phyloP scores from a whole-genome alignment of 805 yeast species.

The Lachancea kluyveri region DNA sequence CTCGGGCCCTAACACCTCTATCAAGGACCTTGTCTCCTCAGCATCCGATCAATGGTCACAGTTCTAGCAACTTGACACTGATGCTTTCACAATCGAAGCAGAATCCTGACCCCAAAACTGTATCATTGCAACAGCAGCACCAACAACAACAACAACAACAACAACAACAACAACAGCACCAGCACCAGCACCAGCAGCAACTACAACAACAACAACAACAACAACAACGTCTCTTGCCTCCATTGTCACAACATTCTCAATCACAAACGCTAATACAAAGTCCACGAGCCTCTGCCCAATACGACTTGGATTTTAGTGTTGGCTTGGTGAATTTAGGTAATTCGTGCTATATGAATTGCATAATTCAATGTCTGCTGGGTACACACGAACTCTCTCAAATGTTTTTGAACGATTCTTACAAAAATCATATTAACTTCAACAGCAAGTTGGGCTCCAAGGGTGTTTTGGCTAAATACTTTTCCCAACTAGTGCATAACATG shows the following conservation, averaged over 20 bases:
- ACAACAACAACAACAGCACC: too few relatives aligned
- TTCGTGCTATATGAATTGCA: conserved; percentile 89
- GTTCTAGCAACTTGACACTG: too few relatives aligned
- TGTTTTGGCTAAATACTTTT: conserved; percentile 62
- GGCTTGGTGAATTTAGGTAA: conserved; percentile 83
- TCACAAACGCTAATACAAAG: too few relatives aligned
- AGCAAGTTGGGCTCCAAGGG: conserved; percentile 81
- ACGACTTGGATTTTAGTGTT: conserved; percentile 41
- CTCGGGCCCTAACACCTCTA: conserved; percentile 5
- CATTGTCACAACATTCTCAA: too few relatives aligned
- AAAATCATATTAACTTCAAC: conserved; percentile 60
- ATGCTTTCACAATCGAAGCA: too few relatives aligned
- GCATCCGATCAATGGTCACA: too few relatives aligned
- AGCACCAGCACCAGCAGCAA: too few relatives aligned
- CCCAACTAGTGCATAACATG: conserved; percentile 51
- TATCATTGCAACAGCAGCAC: too few relatives aligned
- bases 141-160: too few relatives aligned
- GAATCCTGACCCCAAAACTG: background rate
- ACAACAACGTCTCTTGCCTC: too few relatives aligned
- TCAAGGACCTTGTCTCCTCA: conserved; percentile 5
- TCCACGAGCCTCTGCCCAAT: too few relatives aligned
- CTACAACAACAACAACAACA: too few relatives aligned
- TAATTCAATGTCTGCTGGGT: conserved; percentile 79
- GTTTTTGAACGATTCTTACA: conserved; percentile 56
- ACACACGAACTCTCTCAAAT: conserved; percentile 58